Evolutionary conservation across 2,329 filamentous ascomycete genomes (phyloP), one percentile per base, ranked within the genome.

Genomic region (Paradendryphiella salina): DNA sequence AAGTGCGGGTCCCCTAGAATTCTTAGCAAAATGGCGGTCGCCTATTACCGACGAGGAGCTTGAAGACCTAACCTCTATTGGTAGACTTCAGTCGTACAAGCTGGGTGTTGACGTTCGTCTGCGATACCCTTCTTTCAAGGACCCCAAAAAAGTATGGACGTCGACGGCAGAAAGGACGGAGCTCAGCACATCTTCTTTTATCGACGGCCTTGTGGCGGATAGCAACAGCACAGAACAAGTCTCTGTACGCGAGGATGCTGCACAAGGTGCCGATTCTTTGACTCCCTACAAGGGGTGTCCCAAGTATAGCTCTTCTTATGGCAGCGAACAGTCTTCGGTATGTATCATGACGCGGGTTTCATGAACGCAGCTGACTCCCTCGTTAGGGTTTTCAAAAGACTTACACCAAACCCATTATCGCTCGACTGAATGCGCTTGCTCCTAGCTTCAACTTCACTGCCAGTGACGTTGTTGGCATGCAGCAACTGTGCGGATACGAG

Each of bases 211-310:
- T 8, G 80, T 83, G 56, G 70, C 73, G 3, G 77, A 78, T 36
- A 80, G 79, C 57, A 77, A 80, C 52, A 73, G 75, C 42, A 84
- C 85, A 52, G 72, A 80, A 38, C 75, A 84, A 6, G 77, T 83
- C 36, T 75, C 76, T 57, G 73, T 87, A 43, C 79, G 79, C 54
- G 84, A 87, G 66, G 79, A 78, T 15, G 65, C 81, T 49, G 74
- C 84, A 52, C 73, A 79, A 2, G 84, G 84, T 14, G 85, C 84
- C 7, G 76, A 87, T 63, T 79, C 76, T 38, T 69, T 87, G 57
- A 87, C 85, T 1, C 84, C 85, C 0, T 87, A 88, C 71, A 81
- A 83, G 65, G 79, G 79, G 32, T 88, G 85, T 59, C 82, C 84
- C 10, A 82, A 79, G 10, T 88, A 86, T 68, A 83, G 79, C 36